Conservation (phyloP, 2,329 filamentous ascomycete species). For the Phaeoacremonium minimum region DNA sequence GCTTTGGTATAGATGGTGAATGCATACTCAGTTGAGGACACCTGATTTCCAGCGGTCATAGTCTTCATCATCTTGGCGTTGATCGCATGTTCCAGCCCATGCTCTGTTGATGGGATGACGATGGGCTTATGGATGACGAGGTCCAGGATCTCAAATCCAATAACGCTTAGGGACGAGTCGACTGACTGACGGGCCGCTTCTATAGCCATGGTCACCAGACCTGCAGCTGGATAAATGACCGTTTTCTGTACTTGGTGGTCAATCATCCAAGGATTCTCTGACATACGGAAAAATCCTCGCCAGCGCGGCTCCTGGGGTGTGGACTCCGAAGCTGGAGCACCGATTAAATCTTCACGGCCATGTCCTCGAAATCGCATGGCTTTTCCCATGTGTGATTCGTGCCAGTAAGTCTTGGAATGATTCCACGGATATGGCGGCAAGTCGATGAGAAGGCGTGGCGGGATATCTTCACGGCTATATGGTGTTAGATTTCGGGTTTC, state of each 20-base stretch:
- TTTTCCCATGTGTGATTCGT: conserved; percentile 42
- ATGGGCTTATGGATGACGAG: conserved; percentile 47
- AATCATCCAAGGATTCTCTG: conserved; percentile 47
- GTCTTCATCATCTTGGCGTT: conserved; percentile 29
- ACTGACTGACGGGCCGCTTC: conserved; percentile 36
- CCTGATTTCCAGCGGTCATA: conserved; percentile 5
- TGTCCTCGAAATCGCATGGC: conserved; percentile 38
- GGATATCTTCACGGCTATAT: conserved; percentile 4
- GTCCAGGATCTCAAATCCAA: conserved; percentile 33
- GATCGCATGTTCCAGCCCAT: conserved; percentile 46
- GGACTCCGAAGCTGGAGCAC: conserved; percentile 36
- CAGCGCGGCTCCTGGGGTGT: conserved; percentile 41
- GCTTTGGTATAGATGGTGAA: conserved; percentile 45
- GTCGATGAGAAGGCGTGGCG: conserved; percentile 27
- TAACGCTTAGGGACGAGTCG: conserved; percentile 2
- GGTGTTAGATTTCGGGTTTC: conserved; percentile 1
- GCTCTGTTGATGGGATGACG: conserved; percentile 38
- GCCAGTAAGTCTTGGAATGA: conserved; percentile 47
- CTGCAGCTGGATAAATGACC: conserved; percentile 45
- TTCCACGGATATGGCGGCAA: conserved; percentile 53
- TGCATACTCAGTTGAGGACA: conserved; percentile 17
- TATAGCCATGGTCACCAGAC: conserved; percentile 44
- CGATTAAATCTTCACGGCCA: conserved; percentile 46
- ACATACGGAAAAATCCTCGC: conserved; percentile 42
- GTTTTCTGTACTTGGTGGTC: conserved; percentile 48